Conservation (phyloP, 352 stramenopile species). For the Phytophthora pisi region DNA sequence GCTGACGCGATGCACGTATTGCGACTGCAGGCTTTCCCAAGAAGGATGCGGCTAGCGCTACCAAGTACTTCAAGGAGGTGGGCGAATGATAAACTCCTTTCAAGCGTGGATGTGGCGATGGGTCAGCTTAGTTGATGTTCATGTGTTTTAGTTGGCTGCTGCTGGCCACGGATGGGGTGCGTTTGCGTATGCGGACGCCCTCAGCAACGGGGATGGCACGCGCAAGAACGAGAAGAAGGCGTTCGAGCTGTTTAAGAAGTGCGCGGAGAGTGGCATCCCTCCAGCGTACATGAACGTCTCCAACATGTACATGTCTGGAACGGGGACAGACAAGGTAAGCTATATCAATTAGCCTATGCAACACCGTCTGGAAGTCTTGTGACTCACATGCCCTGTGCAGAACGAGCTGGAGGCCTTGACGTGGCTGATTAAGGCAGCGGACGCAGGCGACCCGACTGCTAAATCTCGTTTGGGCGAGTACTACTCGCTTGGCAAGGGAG, state of each 20-base stretch:
- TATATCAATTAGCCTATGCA: neutral
- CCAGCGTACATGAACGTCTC: conserved; percentile 83
- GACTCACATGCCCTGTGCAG: conserved; percentile 30
- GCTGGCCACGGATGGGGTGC: conserved; percentile 74
- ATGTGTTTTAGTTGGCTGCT: conserved; percentile 48
- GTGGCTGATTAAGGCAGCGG: conserved; percentile 78
- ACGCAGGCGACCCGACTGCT: conserved; percentile 72
- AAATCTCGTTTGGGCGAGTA: conserved; percentile 78
- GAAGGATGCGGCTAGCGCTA: conserved; percentile 55
- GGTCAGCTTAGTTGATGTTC: neutral
- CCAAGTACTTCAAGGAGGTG: conserved; percentile 82
- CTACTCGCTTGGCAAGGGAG: conserved; percentile 66
- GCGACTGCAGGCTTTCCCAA: conserved; percentile 50
- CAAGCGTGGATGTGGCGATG: neutral
- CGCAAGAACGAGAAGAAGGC: conserved; percentile 78
- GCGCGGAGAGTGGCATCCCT: conserved; percentile 64
- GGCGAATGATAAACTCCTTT: neutral
- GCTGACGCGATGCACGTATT: neutral
- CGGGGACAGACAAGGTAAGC: conserved; percentile 69
- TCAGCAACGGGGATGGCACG: conserved; percentile 77
- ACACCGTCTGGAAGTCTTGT: neutral
- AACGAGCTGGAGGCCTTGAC: conserved; percentile 71
- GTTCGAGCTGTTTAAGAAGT: conserved; percentile 79
- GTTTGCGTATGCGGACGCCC: conserved; percentile 81
- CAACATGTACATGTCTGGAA: conserved; percentile 82